Base-by-base conservation (phyloP, 306 rosid genomes). In the Pterocarpus macrocarpus region DNA sequence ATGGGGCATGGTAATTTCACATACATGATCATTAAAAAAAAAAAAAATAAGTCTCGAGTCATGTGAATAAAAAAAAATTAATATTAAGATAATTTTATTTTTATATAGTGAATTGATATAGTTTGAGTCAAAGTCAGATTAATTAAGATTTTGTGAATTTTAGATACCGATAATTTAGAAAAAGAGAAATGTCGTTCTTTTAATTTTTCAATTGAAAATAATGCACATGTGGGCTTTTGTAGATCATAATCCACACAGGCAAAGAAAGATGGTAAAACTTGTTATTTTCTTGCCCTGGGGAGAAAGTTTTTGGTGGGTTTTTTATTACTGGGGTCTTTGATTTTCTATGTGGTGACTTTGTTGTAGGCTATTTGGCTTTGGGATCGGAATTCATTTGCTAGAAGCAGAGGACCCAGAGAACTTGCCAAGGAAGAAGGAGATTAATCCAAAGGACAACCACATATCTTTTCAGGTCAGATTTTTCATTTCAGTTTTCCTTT, bases 361-460 rank as follows among this genome's bases (percentile, higher is more conserved):
- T 22, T 22, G 28, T 70, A 95, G 97, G 99, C 78, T 95, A 53
- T 95, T 91, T 67, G 97, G 94, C 1, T 86, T 41, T 57, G 97
- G 99, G 15, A 93, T 95, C 64, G 99, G 99, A 75, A 86, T 95
- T 16, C 99, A 95, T 89, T 79, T 95, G 78, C 73, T 95, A 76
- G 90, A 88, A 80, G 85, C 96, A 16, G 94, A 91, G 84, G 43
- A 88, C 12, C 96, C 89, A 1, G 94, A 91, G 38, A 90, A 67
- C 0, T 82, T 88, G 79, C 87, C 92, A 1, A 89, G 45, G 87
- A 95, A 93, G 78, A 78, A 80, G 3, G 87, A 86, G 71, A 95
- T 95, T 28, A 95, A 95, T 81, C 99, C 99, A 34, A 95, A 95
- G 87, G 99, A 95, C 68, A 95, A 89, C 85, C 99, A 95, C 16